Conservation (phyloP, 2,329 filamentous ascomycete species). For the Aspergillus sp. region DNA sequence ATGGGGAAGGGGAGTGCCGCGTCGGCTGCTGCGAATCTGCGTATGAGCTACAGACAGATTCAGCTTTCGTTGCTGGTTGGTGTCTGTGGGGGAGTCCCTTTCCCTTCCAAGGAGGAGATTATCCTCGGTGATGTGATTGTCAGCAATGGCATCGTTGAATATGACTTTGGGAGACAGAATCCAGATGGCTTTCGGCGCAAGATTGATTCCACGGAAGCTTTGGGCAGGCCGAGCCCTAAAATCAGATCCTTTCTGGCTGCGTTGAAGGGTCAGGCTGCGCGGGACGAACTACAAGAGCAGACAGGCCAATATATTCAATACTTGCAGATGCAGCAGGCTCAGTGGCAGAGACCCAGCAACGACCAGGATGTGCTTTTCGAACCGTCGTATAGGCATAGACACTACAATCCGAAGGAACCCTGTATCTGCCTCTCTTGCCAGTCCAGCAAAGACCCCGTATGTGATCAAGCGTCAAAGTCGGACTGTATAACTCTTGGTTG, state of each 20-base stretch:
- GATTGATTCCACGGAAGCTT: neutral
- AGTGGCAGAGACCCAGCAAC: no score
- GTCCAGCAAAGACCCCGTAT: no score
- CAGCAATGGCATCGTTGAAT: neutral
- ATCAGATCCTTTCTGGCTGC: neutral
- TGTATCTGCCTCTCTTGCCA: neutral
- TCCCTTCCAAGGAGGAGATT: neutral
- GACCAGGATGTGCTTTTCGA: neutral
- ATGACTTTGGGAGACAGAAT: slow-evolving; percentile 4
- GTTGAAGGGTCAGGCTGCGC: neutral
- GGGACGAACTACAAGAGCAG: neutral
- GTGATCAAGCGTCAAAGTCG: no score
- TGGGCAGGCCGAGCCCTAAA: neutral
- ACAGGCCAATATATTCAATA: neutral
- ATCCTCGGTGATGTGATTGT: neutral
- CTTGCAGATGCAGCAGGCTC: neutral
- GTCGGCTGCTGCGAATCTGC: neutral
- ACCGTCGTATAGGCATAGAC: neutral
- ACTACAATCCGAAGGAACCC: neutral
- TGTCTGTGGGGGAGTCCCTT: neutral
- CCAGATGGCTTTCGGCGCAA: slow-evolving; percentile 2
- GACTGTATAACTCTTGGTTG: no score
- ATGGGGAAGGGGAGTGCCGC: slow-evolving; percentile 2
- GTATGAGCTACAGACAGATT: neutral
- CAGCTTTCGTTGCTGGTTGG: neutral